A percentile compares a stretch with the other conserved stretches of the same genome.
Conservation (phyloP, 208 protist genomes). For the Strigomonas culicis region DNA sequence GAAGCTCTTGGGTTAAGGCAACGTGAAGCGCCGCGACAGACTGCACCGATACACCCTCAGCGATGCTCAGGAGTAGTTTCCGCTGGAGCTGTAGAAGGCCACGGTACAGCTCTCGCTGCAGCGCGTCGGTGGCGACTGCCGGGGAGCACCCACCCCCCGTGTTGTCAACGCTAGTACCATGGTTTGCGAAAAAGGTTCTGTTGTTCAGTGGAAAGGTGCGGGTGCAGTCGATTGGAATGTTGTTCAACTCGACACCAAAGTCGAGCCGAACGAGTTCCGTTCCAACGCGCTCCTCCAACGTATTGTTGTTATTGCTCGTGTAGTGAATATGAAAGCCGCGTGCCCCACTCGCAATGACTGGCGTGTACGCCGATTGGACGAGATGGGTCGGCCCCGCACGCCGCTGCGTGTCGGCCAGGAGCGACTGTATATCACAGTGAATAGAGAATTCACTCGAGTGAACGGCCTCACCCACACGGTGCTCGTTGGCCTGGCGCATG, state of each 20-base stretch:
- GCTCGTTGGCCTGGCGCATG: constrained; percentile 14
- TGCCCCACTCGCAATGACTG: constrained; percentile 44
- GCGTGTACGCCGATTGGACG: constrained; percentile 40
- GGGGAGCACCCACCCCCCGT: too few species aligned
- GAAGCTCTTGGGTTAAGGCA: constrained; percentile 17
- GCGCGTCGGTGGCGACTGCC: background rate
- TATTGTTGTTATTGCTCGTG: constrained; percentile 29
- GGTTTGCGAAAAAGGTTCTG: constrained; percentile 1
- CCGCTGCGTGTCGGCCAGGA: constrained; percentile 18
- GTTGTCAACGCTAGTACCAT: too few species aligned
- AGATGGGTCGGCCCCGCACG: constrained; percentile 11
- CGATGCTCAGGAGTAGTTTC: constrained; percentile 23
- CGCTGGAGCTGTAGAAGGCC: constrained; percentile 41
- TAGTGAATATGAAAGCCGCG: constrained; percentile 50
- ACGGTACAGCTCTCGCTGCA: constrained; percentile 24
- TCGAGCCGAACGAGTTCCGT: constrained; percentile 42
- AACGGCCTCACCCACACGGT: background rate
- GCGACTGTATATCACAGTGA: constrained; percentile 22
- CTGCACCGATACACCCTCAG: constrained; percentile 17
- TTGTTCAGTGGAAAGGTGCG: constrained; percentile 44
- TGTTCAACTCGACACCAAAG: constrained; percentile 39
- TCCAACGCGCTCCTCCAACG: background rate
- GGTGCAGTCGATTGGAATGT: constrained; percentile 61
- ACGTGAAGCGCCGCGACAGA: constrained; percentile 32
- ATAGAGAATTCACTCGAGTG: constrained; percentile 13